Percentiles rank a stretch among this genome's conserved stretches.
phyloP scores from a whole-genome alignment of 1,139 yeast genomes.

The Lodderomyces orthopsilosis region DNA sequence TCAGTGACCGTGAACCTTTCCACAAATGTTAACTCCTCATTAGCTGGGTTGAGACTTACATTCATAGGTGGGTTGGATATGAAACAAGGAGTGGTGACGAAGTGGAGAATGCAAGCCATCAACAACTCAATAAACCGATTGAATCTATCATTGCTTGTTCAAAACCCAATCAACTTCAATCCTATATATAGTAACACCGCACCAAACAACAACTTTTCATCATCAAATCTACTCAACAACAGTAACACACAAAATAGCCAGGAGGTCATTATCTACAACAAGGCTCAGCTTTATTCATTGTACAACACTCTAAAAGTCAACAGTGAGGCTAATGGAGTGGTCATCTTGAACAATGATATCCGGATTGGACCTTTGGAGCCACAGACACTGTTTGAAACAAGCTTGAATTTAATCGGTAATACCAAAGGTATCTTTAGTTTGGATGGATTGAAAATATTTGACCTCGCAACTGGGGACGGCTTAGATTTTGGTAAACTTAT shows the following conservation, averaged over 20 bases:
- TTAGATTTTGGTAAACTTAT: slow-evolving; percentile 69
- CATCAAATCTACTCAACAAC: slow-evolving; percentile 10
- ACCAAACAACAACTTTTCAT: slow-evolving; percentile 10
- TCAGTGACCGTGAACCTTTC: slow-evolving; percentile 45
- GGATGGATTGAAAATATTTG: slow-evolving; percentile 64
- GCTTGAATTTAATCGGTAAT: slow-evolving; percentile 58
- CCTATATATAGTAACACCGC: slow-evolving; percentile 15
- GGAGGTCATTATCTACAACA: slow-evolving; percentile 22
- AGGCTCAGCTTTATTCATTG: slow-evolving; percentile 25
- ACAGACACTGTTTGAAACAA: slow-evolving; percentile 62
- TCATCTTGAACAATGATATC: slow-evolving; percentile 64
- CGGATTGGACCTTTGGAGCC: slow-evolving; percentile 63
- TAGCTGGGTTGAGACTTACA: slow-evolving; percentile 55
- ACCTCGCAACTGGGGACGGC: slow-evolving; percentile 63
- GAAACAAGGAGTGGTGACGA: slow-evolving; percentile 56
- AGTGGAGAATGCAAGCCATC: slow-evolving; percentile 67
- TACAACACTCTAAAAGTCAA: slow-evolving; percentile 38
- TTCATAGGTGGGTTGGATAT: slow-evolving; percentile 65
- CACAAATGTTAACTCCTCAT: slow-evolving; percentile 28
- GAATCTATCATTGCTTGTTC: slow-evolving; percentile 42
- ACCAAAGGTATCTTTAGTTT: slow-evolving; percentile 64
- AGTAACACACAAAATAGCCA: slow-evolving; percentile 5
- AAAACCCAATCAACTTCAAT: slow-evolving; percentile 25
- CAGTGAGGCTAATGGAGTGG: slow-evolving; percentile 39
- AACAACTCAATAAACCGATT: slow-evolving; percentile 51